phyloP scores from a whole-genome alignment of 306 rosid species.

The Cicer yamashitae region DNA sequence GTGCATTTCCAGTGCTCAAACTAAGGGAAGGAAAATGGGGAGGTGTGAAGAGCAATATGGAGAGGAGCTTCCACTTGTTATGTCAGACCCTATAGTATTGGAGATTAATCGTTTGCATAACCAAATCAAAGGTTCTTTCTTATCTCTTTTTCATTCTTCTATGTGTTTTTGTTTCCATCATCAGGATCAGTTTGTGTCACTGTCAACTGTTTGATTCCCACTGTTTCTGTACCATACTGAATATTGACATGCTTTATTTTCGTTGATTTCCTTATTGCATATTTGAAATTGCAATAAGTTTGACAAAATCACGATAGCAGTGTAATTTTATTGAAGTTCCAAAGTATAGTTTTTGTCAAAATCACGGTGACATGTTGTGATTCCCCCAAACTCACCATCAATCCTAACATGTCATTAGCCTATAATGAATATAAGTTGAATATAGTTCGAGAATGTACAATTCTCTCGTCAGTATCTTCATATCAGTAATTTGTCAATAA shows the following conservation, averaged over 20 bases:
- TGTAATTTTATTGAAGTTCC: no score
- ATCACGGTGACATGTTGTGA: background rate
- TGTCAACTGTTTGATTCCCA: conserved; percentile 1
- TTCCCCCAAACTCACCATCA: no score
- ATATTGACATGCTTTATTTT: conserved; percentile 26
- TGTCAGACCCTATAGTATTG: conserved; percentile 66
- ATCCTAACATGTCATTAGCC: no score
- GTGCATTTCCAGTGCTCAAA: conserved; percentile 22
- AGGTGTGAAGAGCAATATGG: conserved; percentile 60
- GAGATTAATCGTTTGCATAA: conserved; percentile 81
- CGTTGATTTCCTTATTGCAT: background rate
- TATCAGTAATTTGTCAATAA: background rate
- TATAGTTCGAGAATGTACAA: background rate
- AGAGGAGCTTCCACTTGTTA: conserved; percentile 57
- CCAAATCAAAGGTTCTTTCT: conserved; percentile 67
- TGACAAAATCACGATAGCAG: no score
- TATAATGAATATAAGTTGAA: conserved; percentile 4
- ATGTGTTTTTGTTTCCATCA: conserved; percentile 18
- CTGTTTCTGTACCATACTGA: background rate
- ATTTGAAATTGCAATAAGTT: background rate
- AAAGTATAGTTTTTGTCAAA: background rate
- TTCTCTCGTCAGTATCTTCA: conserved; percentile 22
- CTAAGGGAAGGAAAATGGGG: conserved; percentile 50
- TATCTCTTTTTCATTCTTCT: conserved; percentile 27
- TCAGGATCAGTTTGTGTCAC: conserved; percentile 3